Percentiles rank a stretch among this genome's conserved stretches.
These are phyloP conservation scores for Lichtheimia ornata DNA, from an alignment of 371 early-diverging fungal genomes.

Conservation along the genomic window DNA sequence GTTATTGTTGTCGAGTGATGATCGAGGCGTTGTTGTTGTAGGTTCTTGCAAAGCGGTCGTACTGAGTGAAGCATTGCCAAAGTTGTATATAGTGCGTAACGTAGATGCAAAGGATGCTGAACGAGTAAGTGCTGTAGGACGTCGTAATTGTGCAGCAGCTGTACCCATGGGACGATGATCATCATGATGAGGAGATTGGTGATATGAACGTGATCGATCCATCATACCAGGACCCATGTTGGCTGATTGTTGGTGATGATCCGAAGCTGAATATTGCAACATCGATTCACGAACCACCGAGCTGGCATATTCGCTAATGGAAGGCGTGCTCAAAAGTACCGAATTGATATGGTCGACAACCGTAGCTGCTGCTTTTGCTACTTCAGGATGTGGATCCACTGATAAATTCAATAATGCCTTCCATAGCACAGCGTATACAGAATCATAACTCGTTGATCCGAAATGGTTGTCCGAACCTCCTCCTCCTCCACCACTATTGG, in stretches of 20 bases:
- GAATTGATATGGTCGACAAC: constrained; percentile 78
- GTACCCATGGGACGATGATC: constrained; percentile 14
- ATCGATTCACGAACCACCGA: constrained; percentile 34
- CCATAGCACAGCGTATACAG: constrained; percentile 72
- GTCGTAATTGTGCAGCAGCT: constrained; percentile 13
- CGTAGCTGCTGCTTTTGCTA: constrained; percentile 61
- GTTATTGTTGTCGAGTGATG: constrained; percentile 3
- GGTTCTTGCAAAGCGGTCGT: constrained; percentile 13
- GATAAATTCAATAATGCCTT: constrained; percentile 77
- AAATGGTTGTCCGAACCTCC: constrained; percentile 27
- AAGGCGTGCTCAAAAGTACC: constrained; percentile 41
- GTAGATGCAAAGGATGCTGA: constrained; percentile 56
- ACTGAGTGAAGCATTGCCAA: constrained; percentile 32
- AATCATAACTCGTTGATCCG: constrained; percentile 45
- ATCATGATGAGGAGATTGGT: constrained; percentile 14
- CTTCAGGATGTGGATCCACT: constrained; percentile 77
- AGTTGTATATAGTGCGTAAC: constrained; percentile 50
- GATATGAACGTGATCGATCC: constrained; percentile 29
- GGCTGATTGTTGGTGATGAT: constrained; percentile 5
- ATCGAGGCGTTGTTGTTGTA: constrained; percentile 20
- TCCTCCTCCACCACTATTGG: not conserved
- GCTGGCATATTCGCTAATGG: constrained; percentile 41
- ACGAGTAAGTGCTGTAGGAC: constrained; percentile 42
- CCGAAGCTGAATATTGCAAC: constrained; percentile 16
- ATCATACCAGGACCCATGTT: constrained; percentile 4